Evolutionary conservation across 345 rosid genomes (phyloP).

Genomic region (Hypericum perforatum): DNA sequence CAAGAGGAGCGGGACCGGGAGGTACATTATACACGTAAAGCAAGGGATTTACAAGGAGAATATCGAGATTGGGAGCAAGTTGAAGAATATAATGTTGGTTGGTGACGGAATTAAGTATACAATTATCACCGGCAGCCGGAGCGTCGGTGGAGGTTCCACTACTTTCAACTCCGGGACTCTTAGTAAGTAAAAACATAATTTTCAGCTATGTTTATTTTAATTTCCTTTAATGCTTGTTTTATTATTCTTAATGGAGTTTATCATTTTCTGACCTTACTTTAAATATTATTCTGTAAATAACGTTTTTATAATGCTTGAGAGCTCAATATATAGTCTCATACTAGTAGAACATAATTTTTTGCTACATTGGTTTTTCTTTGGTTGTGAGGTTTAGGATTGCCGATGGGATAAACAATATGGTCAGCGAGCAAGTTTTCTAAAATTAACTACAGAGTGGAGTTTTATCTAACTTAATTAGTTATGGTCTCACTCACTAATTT

Average conservation of each 20-base stretch:
- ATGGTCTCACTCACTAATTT: too few relatives aligned
- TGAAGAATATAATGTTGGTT: constrained; percentile 27
- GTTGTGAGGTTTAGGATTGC: too few relatives aligned
- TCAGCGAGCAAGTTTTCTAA: too few relatives aligned
- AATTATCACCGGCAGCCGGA: constrained; percentile 33
- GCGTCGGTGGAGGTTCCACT: constrained; percentile 31
- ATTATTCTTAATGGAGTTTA: background rate
- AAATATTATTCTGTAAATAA: too few relatives aligned
- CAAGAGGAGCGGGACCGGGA: constrained; percentile 17
- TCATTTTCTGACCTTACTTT: background rate
- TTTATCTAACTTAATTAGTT: too few relatives aligned
- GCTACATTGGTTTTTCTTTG: too few relatives aligned
- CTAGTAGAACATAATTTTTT: too few relatives aligned
- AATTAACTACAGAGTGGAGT: too few relatives aligned
- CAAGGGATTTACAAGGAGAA: constrained; percentile 20
- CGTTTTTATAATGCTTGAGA: too few relatives aligned
- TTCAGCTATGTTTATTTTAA: background rate
- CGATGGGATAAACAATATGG: too few relatives aligned
- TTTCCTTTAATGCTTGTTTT: background rate
- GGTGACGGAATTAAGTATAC: constrained; percentile 33
- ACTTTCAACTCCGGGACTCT: constrained; percentile 36
- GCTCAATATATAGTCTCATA: too few relatives aligned
- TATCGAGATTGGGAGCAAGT: constrained; percentile 17
- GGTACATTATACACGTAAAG: constrained; percentile 28
- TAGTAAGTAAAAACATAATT: constrained; percentile 14